A percentile compares a stretch with the other conserved stretches of the same genome.
Evolutionary conservation across 1,284 basidiomycete species (phyloP).

Genomic region (Ustilago sp.): DNA sequence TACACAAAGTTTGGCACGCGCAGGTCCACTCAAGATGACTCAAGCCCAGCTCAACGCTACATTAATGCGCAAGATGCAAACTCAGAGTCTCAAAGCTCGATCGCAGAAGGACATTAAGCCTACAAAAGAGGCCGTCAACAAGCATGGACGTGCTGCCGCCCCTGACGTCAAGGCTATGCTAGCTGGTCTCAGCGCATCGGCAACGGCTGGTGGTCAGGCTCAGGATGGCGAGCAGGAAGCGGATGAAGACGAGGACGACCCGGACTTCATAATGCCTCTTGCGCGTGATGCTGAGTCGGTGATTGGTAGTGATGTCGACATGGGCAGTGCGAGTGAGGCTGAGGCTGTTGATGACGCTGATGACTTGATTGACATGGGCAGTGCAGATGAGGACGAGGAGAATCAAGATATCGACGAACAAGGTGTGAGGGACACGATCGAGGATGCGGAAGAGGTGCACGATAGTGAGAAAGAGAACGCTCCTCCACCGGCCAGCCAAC

Average conservation of each 20-base stretch:
- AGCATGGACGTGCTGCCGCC: slow-evolving; percentile 17
- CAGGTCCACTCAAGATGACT: slow-evolving; percentile 46
- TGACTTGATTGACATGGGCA: slow-evolving; percentile 29
- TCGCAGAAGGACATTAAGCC: slow-evolving; percentile 31
- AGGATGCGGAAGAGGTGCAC: slow-evolving; percentile 35
- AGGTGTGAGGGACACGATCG: slow-evolving; percentile 21
- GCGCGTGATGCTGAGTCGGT: slow-evolving; percentile 43
- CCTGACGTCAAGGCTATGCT: slow-evolving; percentile 45
- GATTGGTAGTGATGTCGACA: slow-evolving; percentile 45
- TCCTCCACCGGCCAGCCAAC: slow-evolving; percentile 44
- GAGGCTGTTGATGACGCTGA: slow-evolving; percentile 33
- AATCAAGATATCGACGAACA: slow-evolving; percentile 10
- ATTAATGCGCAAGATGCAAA: slow-evolving; percentile 50
- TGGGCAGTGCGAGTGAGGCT: slow-evolving; percentile 48
- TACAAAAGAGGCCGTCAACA: slow-evolving; percentile 12
- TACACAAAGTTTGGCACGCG: slow-evolving; percentile 12
- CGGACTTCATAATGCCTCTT: slow-evolving; percentile 39
- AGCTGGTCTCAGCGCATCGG: slow-evolving; percentile 14
- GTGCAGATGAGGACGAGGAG: slow-evolving; percentile 28
- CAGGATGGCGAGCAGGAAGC: slow-evolving; percentile 16
- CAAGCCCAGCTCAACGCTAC: slow-evolving; percentile 57
- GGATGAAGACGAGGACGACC: slow-evolving; percentile 44
- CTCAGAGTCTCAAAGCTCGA: slow-evolving; percentile 46
- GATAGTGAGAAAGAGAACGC: slow-evolving; percentile 64
- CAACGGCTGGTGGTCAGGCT: slow-evolving; percentile 7